These are phyloP conservation scores for Jatropha multifida DNA, from an alignment of 441 rosid genomes.

Conservation along the genomic window DNA sequence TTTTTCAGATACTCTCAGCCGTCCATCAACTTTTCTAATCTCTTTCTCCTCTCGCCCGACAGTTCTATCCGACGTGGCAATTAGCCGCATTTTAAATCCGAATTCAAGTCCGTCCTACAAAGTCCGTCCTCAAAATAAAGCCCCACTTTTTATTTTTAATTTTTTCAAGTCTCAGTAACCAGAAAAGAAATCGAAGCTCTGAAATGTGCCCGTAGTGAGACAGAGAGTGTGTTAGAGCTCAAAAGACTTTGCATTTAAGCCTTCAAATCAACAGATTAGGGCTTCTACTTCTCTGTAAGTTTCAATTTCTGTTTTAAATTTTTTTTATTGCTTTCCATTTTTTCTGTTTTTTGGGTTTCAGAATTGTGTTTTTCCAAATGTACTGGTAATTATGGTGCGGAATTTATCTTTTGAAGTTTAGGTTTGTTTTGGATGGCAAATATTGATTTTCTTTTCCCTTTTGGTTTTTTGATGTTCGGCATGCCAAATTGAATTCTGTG, in stretches of 20 bases:
- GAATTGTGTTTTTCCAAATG: background rate
- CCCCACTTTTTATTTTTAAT: background rate
- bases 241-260: constrained; percentile 7
- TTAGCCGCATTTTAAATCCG: constrained; percentile 67
- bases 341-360: background rate
- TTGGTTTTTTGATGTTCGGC: background rate
- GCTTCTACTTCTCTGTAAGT: constrained; percentile 29
- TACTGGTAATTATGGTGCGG: background rate
- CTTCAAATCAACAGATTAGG: constrained; percentile 8
- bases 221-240: background rate
- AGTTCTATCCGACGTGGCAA: constrained; percentile 51
- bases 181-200: constrained; percentile 16
- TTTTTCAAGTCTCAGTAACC: constrained; percentile 6
- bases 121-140: background rate
- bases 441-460: background rate
- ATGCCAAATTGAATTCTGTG: constrained; percentile 4
- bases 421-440: constrained; percentile 1
- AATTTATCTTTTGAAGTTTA: background rate
- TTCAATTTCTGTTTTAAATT: constrained; percentile 2
- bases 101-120: constrained; percentile 57
- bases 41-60: constrained; percentile 16
- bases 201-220: background rate
- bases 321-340: constrained; percentile 6
- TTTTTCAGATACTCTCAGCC: constrained; percentile 33
- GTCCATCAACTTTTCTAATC: constrained; percentile 24